Conservation (phyloP, 371 early-diverging fungal species). For the Mucor piriformis region DNA sequence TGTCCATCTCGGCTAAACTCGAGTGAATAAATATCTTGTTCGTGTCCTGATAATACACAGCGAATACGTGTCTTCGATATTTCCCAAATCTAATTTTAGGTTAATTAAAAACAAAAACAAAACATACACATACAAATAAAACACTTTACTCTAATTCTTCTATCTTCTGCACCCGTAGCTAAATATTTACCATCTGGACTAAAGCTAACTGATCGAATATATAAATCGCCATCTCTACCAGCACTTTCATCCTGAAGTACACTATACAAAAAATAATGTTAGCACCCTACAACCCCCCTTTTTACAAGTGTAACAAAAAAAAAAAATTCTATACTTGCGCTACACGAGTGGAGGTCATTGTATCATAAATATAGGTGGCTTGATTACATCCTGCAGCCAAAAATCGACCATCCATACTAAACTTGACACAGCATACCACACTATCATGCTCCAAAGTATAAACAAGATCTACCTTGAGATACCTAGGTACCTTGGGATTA, state of each 20-base stretch:
- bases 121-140: neutral
- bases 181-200: slow-evolving; percentile 89
- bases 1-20: slow-evolving; percentile 94
- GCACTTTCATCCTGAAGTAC: slow-evolving; percentile 77
- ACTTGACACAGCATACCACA: slow-evolving; percentile 95
- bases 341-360: slow-evolving; percentile 70
- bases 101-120: neutral
- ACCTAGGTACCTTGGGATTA: slow-evolving; percentile 69
- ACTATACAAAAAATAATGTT: slow-evolving; percentile 30
- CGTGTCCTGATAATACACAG: slow-evolving; percentile 83
- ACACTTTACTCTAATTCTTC: slow-evolving; percentile 73
- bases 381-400: slow-evolving; percentile 94
- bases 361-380: slow-evolving; percentile 85
- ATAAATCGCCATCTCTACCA: slow-evolving; percentile 69
- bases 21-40: slow-evolving; percentile 94
- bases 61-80: slow-evolving; percentile 68
- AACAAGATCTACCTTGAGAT: slow-evolving; percentile 76
- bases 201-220: slow-evolving; percentile 95
- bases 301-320: neutral
- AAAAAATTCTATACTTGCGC: slow-evolving; percentile 47
- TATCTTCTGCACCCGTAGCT: slow-evolving; percentile 96
- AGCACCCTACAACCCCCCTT: neutral
- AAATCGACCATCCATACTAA: slow-evolving; percentile 85
- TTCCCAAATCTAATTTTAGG: slow-evolving; percentile 69
- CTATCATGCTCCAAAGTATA: slow-evolving; percentile 84